Conservation (phyloP, 2,329 filamentous ascomycete genomes). For the Penicillium fuscoglaucum region DNA sequence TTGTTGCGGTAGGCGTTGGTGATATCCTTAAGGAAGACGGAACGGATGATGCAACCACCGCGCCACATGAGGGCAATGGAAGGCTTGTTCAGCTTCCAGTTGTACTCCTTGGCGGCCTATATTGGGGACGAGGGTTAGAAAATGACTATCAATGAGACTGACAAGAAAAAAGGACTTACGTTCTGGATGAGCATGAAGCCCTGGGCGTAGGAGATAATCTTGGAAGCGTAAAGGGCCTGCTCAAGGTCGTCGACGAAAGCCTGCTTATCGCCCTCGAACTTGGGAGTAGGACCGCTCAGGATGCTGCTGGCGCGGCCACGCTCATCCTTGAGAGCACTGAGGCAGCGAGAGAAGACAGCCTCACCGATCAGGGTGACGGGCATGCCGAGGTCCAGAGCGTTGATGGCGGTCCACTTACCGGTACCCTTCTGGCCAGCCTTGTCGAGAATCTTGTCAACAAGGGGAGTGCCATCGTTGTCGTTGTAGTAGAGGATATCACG, state of each 20-base stretch:
- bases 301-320: conserved; percentile 77
- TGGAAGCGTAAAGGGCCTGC: conserved; percentile 97
- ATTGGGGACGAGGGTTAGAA: conserved; percentile 6
- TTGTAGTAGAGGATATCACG: conserved; percentile 98
- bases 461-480: conserved; percentile 84
- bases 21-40: conserved; percentile 99
- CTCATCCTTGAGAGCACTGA: conserved; percentile 93
- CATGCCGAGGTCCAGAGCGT: conserved; percentile 97
- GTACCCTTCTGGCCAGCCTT: conserved; percentile 99
- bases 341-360: conserved; percentile 90
- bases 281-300: conserved; percentile 73
- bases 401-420: conserved; percentile 99
- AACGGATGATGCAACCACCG: conserved; percentile 99
- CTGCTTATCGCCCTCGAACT: conserved; percentile 86
- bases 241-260: conserved; percentile 96
- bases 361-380: conserved; percentile 97
- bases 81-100: conserved; percentile 99
- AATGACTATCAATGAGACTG: neutral
- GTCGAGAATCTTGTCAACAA: conserved; percentile 99
- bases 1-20: conserved; percentile 93
- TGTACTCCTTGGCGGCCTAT: conserved; percentile 90
- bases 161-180: conserved; percentile 54
- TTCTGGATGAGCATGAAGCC: conserved; percentile 99
- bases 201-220: conserved; percentile 99
- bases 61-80: conserved; percentile 99